phyloP scores from a whole-genome alignment of 2,329 filamentous ascomycete species.

The Penicillium sp. region DNA sequence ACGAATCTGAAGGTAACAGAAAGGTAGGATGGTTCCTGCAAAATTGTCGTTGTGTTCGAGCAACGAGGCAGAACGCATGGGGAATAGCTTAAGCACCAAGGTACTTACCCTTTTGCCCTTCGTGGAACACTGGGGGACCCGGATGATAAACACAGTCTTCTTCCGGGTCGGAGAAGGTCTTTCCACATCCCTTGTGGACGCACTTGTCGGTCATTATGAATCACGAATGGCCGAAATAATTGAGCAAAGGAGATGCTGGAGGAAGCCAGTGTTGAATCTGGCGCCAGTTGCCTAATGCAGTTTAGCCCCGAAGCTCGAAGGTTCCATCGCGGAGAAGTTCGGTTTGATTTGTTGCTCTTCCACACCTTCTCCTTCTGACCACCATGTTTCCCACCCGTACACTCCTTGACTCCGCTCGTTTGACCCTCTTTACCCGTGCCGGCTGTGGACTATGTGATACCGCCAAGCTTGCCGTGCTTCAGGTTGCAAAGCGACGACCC shows the following conservation, averaged over 20 bases:
- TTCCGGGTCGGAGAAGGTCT: slow-evolving; percentile 71
- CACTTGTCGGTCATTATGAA: slow-evolving; percentile 58
- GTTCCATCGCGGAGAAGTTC: slow-evolving; percentile 32
- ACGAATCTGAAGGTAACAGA: no score
- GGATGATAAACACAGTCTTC: slow-evolving; percentile 90
- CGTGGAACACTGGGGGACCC: slow-evolving; percentile 89
- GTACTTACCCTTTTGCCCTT: slow-evolving; percentile 87
- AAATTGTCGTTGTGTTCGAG: no score
- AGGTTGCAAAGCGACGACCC: slow-evolving; percentile 48
- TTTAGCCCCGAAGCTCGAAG: slow-evolving; percentile 38
- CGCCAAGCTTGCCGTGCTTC: slow-evolving; percentile 53
- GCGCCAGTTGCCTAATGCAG: slow-evolving; percentile 24
- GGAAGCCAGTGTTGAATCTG: not conserved
- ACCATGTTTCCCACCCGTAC: slow-evolving; percentile 29
- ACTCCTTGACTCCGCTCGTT: slow-evolving; percentile 35
- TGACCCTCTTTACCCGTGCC: slow-evolving; percentile 57
- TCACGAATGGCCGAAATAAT: slow-evolving; percentile 1
- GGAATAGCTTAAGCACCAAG: slow-evolving; percentile 24
- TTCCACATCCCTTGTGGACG: slow-evolving; percentile 93
- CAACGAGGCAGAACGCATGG: slow-evolving; percentile 2
- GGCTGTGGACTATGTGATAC: slow-evolving; percentile 57
- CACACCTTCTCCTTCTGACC: not conserved
- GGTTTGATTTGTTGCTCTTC: slow-evolving; percentile 8
- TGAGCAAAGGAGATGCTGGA: not conserved
- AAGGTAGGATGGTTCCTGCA: no score